A percentile compares a stretch with the other conserved stretches of the same genome.
phyloP scores from a whole-genome alignment of 345 rosid species.

The Ceriops decandra region DNA sequence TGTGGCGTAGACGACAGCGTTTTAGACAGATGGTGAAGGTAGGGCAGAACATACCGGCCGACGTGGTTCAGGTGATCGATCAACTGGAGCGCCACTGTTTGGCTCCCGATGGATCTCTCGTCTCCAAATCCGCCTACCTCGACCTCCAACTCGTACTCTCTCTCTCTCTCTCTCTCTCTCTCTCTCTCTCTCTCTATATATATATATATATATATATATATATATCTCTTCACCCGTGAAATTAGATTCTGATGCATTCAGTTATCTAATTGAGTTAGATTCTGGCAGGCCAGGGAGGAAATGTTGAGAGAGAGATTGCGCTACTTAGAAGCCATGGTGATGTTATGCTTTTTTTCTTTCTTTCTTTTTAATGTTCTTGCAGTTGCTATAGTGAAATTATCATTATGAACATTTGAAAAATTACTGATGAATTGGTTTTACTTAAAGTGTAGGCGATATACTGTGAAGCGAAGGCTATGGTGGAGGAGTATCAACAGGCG shows the following conservation, averaged over 20 bases:
- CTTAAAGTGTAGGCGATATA: slow-evolving; percentile 57
- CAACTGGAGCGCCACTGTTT: slow-evolving; percentile 96
- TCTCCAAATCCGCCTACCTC: slow-evolving; percentile 75
- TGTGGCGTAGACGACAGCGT: background rate
- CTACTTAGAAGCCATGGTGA: slow-evolving; percentile 91
- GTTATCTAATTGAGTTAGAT: background rate
- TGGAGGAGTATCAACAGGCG: slow-evolving; percentile 93
- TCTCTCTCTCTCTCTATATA: background rate
- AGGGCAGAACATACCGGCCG: slow-evolving; percentile 59
- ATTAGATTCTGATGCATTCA: too few relatives aligned
- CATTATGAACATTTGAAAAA: too few relatives aligned
- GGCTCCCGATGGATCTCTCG: slow-evolving; percentile 93
- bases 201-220: too few relatives aligned
- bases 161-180: slow-evolving; percentile 6
- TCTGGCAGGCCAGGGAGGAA: slow-evolving; percentile 87
- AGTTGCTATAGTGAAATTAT: background rate
- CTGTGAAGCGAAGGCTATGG: slow-evolving; percentile 83
- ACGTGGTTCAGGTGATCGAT: slow-evolving; percentile 74
- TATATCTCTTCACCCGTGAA: background rate
- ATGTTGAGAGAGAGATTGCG: slow-evolving; percentile 88
- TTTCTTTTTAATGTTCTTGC: background rate
- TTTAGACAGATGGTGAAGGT: slow-evolving; percentile 25
- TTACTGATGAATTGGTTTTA: background rate
- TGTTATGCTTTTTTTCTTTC: background rate
- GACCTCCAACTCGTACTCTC: slow-evolving; percentile 82